Percentiles rank a stretch among this genome's conserved stretches.
These are phyloP conservation scores for Penicillium ucsense DNA, from an alignment of 495 filamentous ascomycete species.

Conservation along the genomic window DNA sequence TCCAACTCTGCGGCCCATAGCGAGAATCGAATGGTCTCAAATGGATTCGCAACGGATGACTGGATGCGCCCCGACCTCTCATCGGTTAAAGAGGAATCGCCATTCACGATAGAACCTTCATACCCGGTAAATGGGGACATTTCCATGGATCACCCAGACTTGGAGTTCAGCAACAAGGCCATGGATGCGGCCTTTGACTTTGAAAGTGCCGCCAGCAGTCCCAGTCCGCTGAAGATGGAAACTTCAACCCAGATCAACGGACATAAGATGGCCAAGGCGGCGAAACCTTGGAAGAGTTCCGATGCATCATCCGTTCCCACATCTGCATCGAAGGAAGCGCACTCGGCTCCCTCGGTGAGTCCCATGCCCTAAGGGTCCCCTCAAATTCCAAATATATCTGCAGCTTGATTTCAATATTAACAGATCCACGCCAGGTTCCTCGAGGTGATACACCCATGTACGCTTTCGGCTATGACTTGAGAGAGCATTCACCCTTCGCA, in stretches of 20 bases:
- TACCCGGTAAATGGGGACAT: slow-evolving; percentile 24
- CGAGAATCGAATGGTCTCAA: slow-evolving; percentile 27
- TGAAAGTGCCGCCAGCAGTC: slow-evolving; percentile 58
- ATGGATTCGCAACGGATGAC: slow-evolving; percentile 27
- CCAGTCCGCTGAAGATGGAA: slow-evolving; percentile 40
- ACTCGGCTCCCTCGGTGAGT: slow-evolving; percentile 25
- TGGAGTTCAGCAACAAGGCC: slow-evolving; percentile 47
- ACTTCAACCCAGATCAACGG: slow-evolving; percentile 14
- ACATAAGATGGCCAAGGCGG: slow-evolving; percentile 17
- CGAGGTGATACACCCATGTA: slow-evolving; percentile 23
- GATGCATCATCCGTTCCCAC: slow-evolving; percentile 4
- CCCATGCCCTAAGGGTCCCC: not conserved
- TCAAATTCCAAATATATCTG: not conserved
- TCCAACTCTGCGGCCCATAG: slow-evolving; percentile 32
- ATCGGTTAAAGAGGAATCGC: slow-evolving; percentile 30
- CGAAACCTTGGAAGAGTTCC: slow-evolving; percentile 18
- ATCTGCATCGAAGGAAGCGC: slow-evolving; percentile 1
- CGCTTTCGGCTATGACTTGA: slow-evolving; percentile 17
- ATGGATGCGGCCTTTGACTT: slow-evolving; percentile 64
- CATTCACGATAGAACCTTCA: slow-evolving; percentile 31
- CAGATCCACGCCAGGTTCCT: slow-evolving; percentile 7
- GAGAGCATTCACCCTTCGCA: slow-evolving; percentile 42
- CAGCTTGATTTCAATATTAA: no score
- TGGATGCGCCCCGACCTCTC: slow-evolving; percentile 34
- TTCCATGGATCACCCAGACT: slow-evolving; percentile 28